Percentiles rank a stretch among this genome's conserved stretches.
These are phyloP conservation scores for Lachancea cidri DNA, from an alignment of 805 yeast genomes.

Conservation along the genomic window DNA sequence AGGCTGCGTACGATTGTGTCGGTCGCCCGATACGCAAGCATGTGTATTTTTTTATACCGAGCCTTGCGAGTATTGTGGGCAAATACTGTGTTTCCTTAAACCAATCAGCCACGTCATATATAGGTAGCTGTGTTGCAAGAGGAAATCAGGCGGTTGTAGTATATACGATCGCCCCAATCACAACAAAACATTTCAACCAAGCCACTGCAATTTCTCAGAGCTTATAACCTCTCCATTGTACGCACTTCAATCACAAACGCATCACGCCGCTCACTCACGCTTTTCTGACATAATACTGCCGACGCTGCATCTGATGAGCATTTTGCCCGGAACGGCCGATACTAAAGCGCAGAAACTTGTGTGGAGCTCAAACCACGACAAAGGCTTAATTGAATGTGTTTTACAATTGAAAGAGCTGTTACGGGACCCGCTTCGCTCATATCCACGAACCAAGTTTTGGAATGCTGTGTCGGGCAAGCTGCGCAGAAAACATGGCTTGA, in stretches of 20 bases:
- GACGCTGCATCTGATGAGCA: background rate
- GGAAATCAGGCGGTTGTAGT: background rate
- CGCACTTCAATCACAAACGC: no score
- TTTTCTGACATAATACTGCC: background rate
- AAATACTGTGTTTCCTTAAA: background rate
- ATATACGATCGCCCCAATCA: background rate
- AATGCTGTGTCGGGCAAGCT: slow-evolving; percentile 6
- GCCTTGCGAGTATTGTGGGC: no score
- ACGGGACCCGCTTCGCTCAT: slow-evolving; percentile 6
- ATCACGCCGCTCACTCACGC: background rate
- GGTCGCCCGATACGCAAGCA: no score
- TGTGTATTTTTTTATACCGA: no score
- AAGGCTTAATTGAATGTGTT: slow-evolving; percentile 8
- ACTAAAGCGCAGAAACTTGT: background rate
- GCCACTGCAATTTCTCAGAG: no score
- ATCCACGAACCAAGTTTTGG: slow-evolving; percentile 11
- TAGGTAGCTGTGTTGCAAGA: background rate
- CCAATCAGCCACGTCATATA: background rate
- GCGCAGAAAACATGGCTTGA: slow-evolving; percentile 1
- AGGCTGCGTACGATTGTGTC: no score
- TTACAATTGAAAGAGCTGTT: slow-evolving; percentile 8
- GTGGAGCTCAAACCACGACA: slow-evolving; percentile 8
- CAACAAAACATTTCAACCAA: no score
- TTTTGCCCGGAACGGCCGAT: background rate
- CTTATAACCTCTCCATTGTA: no score